Base-by-base conservation (phyloP, 2,329 filamentous ascomycete species). In the Colletotrichum eleusines region DNA sequence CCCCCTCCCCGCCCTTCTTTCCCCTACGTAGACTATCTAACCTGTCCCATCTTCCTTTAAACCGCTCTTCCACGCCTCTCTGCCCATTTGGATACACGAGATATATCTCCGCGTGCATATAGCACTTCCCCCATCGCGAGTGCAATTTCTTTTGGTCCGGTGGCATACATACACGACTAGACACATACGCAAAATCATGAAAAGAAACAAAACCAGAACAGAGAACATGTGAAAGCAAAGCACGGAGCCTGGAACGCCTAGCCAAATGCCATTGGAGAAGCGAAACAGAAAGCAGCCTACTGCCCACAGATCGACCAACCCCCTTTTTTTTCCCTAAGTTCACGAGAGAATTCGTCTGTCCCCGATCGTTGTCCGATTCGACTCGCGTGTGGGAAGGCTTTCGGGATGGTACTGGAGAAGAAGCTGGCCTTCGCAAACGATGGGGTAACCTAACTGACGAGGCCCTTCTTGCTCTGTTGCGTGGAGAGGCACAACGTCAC, bases 391-490 rank as follows among this genome's bases (percentile, higher is more conserved):
- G 53, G 44, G 23, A 46, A 40, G 48, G 51, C 14, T 53, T 65
- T 38, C 60, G 62, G 44, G 48, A 54, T 40, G 14, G 54, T 46
- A 40, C 33, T 63, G 60, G 35, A 63, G 48, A 54, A 40, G 26
- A 44, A 51, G 64, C 44, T 31, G 46, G 20, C 61, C 54, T 61
- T 66, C 63, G 63, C 63, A 38, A 66, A 35, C 51, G 57, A 48
- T 44, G 40, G 35, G 53, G 23, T 51, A 51, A 63, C 50, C 74
- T 79, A 81, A 75, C 70, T 77, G 65, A 83, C 80, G 63, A 83
- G 78, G 31, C 81, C 81, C 76, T 83, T 83, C 80, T 83, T 83
- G 68, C 78, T 79, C 81, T 83, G 50, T 63, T 38, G 12, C 14
- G 20, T 23, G 33, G 54, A 40, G 51, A 54, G 66, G 62, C 66